Evolutionary conservation across 78 protist species (phyloP), one percentile per base, ranked within the genome.

Genomic region (Capsaspora owczarzaki): DNA sequence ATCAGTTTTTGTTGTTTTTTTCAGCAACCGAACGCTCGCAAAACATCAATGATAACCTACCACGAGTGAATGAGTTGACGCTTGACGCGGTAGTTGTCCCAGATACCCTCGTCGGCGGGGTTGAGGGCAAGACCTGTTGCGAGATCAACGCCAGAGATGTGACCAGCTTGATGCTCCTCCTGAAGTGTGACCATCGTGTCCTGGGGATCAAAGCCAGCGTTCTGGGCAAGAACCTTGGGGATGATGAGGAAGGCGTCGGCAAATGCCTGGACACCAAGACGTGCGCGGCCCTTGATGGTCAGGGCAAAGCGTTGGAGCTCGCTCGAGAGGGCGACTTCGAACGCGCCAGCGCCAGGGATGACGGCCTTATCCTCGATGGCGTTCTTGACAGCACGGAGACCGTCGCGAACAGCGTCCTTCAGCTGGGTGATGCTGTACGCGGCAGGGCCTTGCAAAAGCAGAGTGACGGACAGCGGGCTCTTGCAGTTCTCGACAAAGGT

Each of bases 351-450:
- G n/a, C 99, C 99, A 14, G 98, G 96, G 12, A 98, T 89, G 10
- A 96, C 86, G 46, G 46, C 5, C 51, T 75, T 68, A 81, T 93
- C 98, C 74, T 93, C 98, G 43, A 96, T 74, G n/a, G 98, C 89
- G 78, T 98, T 95, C 79, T 91, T 89, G 43, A 96, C 99, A 5
- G 99, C 96, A 43, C 99, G 97, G 25, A 96, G 93, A 46, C 99
- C 99, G 61, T 98, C 99, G 46, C 99, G 89, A 25, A 97, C 84
- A 72, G 99, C 99, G 4, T 98, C 99, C 90, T 96, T 88, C 86
- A 94, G 87, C 89, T 96, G 99, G 2, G 78, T 93, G 86, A 98
- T 91, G 40, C 94, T 91, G 93, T 97, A 97, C 81, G 86, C 83
- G 91, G 83, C 93, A 78, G 99, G 97, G 40, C 98, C 97, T 74